Conservation (phyloP, 345 rosid genomes). For the Acer saccharum region DNA sequence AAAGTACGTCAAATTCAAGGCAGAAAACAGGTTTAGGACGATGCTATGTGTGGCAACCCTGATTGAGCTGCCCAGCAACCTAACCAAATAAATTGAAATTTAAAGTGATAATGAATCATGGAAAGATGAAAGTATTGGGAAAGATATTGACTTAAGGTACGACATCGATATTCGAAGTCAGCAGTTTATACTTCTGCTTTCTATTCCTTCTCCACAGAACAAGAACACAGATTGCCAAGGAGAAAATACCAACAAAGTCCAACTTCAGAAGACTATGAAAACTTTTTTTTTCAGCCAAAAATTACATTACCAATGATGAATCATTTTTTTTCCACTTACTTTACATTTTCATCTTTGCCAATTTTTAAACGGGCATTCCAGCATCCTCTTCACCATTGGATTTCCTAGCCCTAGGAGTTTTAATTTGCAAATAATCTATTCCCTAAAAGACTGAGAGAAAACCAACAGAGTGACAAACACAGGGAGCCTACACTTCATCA, state of each 20-base stretch:
- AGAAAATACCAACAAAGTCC: too few species aligned
- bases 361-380: not conserved
- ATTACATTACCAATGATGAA: not conserved
- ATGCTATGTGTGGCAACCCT: not conserved
- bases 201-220: not conserved
- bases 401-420: not conserved
- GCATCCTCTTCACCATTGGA: not conserved
- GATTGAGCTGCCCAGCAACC: not conserved
- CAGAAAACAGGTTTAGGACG: not conserved
- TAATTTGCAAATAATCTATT: not conserved
- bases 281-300: not conserved
- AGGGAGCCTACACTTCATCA: too few species aligned
- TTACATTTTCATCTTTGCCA: not conserved
- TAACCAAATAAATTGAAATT: not conserved
- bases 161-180: not conserved
- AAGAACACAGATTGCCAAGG: too few species aligned
- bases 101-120: not conserved
- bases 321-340: not conserved
- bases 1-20: constrained; percentile 8
- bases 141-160: not conserved
- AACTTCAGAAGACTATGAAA: not conserved
- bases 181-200: not conserved
- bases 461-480: not conserved
- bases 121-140: not conserved
- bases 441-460: not conserved